These are phyloP conservation scores for Quercus glauca DNA, from an alignment of 306 rosid genomes.

Conservation along the genomic window DNA sequence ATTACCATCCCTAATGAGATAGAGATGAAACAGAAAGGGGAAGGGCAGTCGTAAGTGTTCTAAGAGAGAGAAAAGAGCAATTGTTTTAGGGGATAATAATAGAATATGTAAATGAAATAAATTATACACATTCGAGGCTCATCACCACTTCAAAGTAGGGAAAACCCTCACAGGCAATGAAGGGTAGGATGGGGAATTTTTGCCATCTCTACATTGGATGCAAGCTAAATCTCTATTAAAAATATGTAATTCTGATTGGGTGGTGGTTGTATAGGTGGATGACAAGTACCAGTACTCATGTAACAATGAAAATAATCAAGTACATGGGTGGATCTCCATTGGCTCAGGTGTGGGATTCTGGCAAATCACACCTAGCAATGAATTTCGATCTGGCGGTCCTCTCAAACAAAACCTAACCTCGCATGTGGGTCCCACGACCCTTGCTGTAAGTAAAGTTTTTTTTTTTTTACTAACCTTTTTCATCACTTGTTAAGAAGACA, in stretches of 20 bases:
- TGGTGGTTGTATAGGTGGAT: constrained; percentile 52
- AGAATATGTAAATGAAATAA: too few relatives aligned
- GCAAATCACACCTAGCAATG: constrained; percentile 70
- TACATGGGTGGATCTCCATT: constrained; percentile 85
- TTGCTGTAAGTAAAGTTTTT: constrained; percentile 44
- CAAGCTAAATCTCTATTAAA: not conserved
- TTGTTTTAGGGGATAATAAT: too few relatives aligned
- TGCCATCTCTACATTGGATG: too few relatives aligned
- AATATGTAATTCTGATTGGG: not conserved
- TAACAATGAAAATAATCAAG: constrained; percentile 65
- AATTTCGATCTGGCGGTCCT: constrained; percentile 87
- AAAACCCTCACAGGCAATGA: too few relatives aligned
- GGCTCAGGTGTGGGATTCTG: constrained; percentile 63
- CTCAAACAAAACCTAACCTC: constrained; percentile 76
- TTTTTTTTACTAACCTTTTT: not conserved
- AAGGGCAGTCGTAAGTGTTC: too few relatives aligned
- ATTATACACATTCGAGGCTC: too few relatives aligned
- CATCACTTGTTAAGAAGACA: too few relatives aligned
- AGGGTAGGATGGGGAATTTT: too few relatives aligned
- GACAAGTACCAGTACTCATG: constrained; percentile 96
- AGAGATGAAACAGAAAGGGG: too few relatives aligned
- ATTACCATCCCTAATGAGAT: too few relatives aligned
- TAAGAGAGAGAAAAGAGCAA: too few relatives aligned
- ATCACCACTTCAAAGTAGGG: too few relatives aligned
- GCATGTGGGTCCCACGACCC: constrained; percentile 84